phyloP scores from a whole-genome alignment of 2,329 filamentous ascomycete species.

The Xylariaceae sp. region DNA sequence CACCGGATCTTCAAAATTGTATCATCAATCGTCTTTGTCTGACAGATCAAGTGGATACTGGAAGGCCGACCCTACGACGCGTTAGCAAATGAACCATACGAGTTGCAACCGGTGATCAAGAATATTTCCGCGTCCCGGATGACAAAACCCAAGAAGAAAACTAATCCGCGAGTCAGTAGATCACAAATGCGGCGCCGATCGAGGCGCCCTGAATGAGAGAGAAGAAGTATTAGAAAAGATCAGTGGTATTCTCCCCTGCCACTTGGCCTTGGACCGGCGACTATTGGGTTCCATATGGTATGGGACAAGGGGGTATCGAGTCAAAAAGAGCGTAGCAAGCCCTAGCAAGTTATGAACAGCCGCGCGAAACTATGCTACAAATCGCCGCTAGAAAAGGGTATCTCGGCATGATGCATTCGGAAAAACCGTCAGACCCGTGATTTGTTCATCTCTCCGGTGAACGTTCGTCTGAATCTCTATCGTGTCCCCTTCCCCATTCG shows the following conservation, averaged over 20 bases:
- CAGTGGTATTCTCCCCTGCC: constrained; percentile 27
- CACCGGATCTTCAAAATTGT: constrained; percentile 7
- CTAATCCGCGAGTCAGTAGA: constrained; percentile 5
- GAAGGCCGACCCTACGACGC: background rate
- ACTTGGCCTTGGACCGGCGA: constrained; percentile 26
- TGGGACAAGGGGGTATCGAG: constrained; percentile 23
- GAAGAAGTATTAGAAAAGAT: constrained; percentile 1
- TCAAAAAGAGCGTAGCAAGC: constrained; percentile 1
- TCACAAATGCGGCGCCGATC: constrained; percentile 6
- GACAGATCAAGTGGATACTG: background rate
- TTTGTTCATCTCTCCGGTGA: constrained; percentile 7
- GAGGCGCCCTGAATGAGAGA: constrained; percentile 11
- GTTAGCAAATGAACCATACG: constrained; percentile 8
- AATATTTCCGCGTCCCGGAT: background rate
- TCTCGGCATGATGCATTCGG: constrained; percentile 11
- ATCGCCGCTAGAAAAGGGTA: constrained; percentile 20
- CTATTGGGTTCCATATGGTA: constrained; percentile 16
- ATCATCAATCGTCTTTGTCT: background rate
- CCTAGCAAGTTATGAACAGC: constrained; percentile 14
- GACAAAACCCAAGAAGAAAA: background rate
- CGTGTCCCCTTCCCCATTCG: constrained; percentile 8
- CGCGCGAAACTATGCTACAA: constrained; percentile 24
- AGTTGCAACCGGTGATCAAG: background rate
- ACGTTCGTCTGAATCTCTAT: constrained; percentile 7
- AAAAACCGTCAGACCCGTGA: constrained; percentile 13